A percentile compares a stretch with the other conserved stretches of the same genome.
These are phyloP conservation scores for Candida silvatica DNA, from an alignment of 805 yeast species.

Conservation along the genomic window DNA sequence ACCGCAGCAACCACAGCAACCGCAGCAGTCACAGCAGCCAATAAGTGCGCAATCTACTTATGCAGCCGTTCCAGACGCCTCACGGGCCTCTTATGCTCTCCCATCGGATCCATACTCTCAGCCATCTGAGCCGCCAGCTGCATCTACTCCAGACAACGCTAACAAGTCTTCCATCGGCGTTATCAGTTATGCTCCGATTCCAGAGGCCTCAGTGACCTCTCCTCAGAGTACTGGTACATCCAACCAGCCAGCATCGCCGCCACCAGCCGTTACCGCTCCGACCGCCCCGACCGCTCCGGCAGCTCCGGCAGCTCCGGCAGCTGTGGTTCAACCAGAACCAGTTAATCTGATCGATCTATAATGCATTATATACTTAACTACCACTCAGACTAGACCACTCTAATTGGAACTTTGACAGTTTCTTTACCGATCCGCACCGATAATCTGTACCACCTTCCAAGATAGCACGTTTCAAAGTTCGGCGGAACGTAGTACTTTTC, in stretches of 20 bases:
- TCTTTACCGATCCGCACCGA: too few species aligned
- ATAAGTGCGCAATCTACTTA: too few species aligned
- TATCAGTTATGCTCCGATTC: slow-evolving; percentile 2
- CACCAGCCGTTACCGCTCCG: not conserved
- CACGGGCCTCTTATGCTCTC: too few species aligned
- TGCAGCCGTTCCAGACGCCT: too few species aligned
- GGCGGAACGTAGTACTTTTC: slow-evolving; percentile 8
- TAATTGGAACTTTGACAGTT: too few species aligned
- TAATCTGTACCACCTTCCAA: slow-evolving; percentile 9
- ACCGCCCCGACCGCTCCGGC: not conserved
- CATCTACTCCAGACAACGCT: not conserved
- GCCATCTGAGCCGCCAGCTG: too few species aligned
- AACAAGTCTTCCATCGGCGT: slow-evolving; percentile 1
- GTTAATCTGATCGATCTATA: slow-evolving; percentile 16
- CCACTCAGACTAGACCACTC: too few species aligned
- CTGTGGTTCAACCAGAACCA: slow-evolving; percentile 5
- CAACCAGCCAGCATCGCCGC: slow-evolving; percentile 1
- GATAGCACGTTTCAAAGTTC: slow-evolving; percentile 10
- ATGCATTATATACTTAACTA: too few species aligned
- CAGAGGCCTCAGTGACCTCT: not conserved
- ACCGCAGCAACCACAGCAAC: not conserved
- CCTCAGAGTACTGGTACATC: not conserved
- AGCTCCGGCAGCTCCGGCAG: not conserved
- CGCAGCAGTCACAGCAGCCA: not conserved
- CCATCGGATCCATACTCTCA: too few species aligned